Evolutionary conservation across 345 rosid species (phyloP).

Genomic region (Boechera retrofracta): DNA sequence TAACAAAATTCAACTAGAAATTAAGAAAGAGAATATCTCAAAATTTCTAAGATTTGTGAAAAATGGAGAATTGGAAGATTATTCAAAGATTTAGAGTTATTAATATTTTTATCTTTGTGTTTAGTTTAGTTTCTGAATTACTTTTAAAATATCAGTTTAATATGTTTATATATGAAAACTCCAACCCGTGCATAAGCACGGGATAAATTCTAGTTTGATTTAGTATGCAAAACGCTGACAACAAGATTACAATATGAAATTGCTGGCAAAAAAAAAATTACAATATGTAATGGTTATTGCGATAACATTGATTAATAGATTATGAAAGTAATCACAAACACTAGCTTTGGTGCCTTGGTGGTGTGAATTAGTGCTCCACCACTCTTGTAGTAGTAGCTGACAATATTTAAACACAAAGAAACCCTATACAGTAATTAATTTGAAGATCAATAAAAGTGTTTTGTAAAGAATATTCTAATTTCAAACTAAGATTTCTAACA

Average conservation of each 20-base stretch:
- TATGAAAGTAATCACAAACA: neutral
- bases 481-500: neutral
- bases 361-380: constrained; percentile 34
- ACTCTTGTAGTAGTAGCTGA: constrained; percentile 14
- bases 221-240: neutral
- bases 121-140: too few species aligned
- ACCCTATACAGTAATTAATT: neutral
- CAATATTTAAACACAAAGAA: constrained; percentile 1
- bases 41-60: too few species aligned
- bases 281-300: neutral
- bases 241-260: neutral
- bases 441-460: neutral
- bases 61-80: too few species aligned
- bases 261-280: too few species aligned
- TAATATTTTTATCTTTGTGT: too few species aligned
- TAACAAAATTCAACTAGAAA: too few species aligned
- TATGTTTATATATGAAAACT: too few species aligned
- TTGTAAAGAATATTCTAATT: neutral
- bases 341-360: constrained; percentile 2
- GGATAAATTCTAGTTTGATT: neutral
- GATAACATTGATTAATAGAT: neutral
- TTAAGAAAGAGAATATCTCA: too few species aligned
- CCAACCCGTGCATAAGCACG: too few species aligned
- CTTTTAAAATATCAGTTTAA: too few species aligned
- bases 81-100: too few species aligned